phyloP scores from a whole-genome alignment of 2,329 filamentous ascomycete species.

The Truncatella angustata region DNA sequence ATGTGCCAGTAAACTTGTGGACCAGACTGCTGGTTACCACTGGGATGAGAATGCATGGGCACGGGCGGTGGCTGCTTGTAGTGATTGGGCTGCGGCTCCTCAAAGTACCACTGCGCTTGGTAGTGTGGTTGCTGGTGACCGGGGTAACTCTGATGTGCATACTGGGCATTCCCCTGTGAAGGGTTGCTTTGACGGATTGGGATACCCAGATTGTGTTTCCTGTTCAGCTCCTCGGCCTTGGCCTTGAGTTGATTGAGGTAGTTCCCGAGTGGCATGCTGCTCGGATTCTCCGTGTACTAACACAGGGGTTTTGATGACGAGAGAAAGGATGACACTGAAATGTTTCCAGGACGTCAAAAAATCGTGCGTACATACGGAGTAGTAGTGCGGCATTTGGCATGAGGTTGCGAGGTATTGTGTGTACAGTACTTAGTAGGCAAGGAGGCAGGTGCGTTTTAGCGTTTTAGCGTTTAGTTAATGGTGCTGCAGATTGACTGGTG shows the following conservation, averaged over 20 bases:
- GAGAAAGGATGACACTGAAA: neutral
- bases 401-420: too few species aligned
- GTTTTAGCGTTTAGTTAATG: too few species aligned
- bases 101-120: constrained; percentile 17
- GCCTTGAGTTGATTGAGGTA: constrained; percentile 37
- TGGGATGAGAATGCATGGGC: constrained; percentile 17
- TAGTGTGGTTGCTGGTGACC: constrained; percentile 17
- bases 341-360: too few species aligned
- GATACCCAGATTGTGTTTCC: constrained; percentile 23
- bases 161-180: constrained; percentile 15
- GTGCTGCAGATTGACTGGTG: too few species aligned
- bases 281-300: neutral
- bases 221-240: constrained; percentile 34
- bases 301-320: neutral
- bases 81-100: constrained; percentile 15
- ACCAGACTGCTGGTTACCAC: constrained; percentile 5
- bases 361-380: too few species aligned
- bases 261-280: constrained; percentile 23
- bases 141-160: constrained; percentile 18
- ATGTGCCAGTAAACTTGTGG: constrained; percentile 49
- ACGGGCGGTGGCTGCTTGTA: constrained; percentile 19
- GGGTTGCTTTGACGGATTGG: constrained; percentile 19
- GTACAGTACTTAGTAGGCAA: too few species aligned
- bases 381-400: too few species aligned
- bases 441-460: too few species aligned